These are phyloP conservation scores for Cladosporium sp. DNA, from an alignment of 2,329 filamentous ascomycete species.

Conservation along the genomic window DNA sequence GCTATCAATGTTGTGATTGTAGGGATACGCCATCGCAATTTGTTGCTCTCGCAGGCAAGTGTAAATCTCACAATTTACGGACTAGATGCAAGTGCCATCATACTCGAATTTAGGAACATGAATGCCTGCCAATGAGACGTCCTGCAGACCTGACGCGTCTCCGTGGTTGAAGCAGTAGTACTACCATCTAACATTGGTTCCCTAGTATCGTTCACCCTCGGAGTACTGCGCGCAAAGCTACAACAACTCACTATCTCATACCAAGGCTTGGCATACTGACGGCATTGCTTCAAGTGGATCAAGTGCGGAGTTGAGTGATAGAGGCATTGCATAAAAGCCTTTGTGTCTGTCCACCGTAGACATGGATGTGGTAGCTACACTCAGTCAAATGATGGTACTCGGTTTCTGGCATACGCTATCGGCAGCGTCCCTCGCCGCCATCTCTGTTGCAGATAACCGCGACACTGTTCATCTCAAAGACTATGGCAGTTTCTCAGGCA, in stretches of 20 bases:
- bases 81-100: too few species aligned
- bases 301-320: constrained; percentile 1
- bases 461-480: neutral
- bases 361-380: neutral
- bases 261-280: neutral
- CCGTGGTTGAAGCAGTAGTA: too few species aligned
- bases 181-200: too few species aligned
- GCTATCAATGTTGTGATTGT: too few species aligned
- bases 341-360: neutral
- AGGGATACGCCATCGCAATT: too few species aligned
- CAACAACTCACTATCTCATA: neutral
- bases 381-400: neutral
- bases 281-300: neutral
- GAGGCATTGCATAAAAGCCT: neutral
- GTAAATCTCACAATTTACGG: too few species aligned
- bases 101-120: too few species aligned
- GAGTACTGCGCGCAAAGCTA: too few species aligned
- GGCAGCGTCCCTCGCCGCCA: neutral
- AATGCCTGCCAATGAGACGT: too few species aligned
- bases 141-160: too few species aligned
- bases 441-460: neutral
- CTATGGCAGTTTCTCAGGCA: constrained; percentile 9
- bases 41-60: too few species aligned
- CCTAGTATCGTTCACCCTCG: too few species aligned
- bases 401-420: neutral